These are phyloP conservation scores for Rhizoctonia solani DNA, from an alignment of 1,284 basidiomycete genomes.

Conservation along the genomic window DNA sequence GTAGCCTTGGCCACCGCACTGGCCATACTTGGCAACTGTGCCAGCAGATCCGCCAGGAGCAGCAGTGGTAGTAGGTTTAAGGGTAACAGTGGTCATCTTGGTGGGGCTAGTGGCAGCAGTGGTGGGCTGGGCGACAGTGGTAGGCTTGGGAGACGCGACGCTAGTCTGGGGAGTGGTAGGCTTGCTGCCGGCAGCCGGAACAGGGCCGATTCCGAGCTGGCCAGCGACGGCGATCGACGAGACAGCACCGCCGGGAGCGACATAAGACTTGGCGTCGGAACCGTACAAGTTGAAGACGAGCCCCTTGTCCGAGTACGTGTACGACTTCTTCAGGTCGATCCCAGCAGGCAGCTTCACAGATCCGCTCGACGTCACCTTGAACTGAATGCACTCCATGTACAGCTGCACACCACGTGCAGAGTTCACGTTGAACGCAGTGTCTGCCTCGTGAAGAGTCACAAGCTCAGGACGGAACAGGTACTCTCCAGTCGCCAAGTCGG, in stretches of 20 bases:
- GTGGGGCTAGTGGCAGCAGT: slow-evolving; percentile 3
- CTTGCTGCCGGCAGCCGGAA: slow-evolving; percentile 27
- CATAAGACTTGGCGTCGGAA: neutral
- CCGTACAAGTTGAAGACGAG: slow-evolving; percentile 30
- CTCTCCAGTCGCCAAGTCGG: slow-evolving; percentile 31
- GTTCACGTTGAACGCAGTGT: slow-evolving; percentile 25
- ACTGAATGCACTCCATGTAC: slow-evolving; percentile 35
- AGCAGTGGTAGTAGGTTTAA: slow-evolving; percentile 6
- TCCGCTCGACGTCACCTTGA: slow-evolving; percentile 25
- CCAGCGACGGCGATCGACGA: slow-evolving; percentile 16
- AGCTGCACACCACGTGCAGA: slow-evolving; percentile 30
- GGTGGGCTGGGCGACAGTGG: slow-evolving; percentile 5
- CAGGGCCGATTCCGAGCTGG: slow-evolving; percentile 13
- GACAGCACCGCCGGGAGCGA: slow-evolving; percentile 22
- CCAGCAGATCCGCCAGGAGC: slow-evolving; percentile 5
- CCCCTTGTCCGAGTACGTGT: slow-evolving; percentile 5
- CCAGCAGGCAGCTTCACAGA: neutral
- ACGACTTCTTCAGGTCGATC: slow-evolving; percentile 21
- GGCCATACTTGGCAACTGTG: slow-evolving; percentile 34
- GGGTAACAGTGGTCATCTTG: slow-evolving; percentile 27
- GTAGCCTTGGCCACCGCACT: slow-evolving; percentile 34
- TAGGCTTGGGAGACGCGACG: slow-evolving; percentile 1
- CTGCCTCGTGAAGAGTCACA: slow-evolving; percentile 37
- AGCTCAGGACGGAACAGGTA: slow-evolving; percentile 39
- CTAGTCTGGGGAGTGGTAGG: slow-evolving; percentile 4